Base-by-base conservation (phyloP, 164 flowering plant species). In the Stephania yunnanensis region DNA sequence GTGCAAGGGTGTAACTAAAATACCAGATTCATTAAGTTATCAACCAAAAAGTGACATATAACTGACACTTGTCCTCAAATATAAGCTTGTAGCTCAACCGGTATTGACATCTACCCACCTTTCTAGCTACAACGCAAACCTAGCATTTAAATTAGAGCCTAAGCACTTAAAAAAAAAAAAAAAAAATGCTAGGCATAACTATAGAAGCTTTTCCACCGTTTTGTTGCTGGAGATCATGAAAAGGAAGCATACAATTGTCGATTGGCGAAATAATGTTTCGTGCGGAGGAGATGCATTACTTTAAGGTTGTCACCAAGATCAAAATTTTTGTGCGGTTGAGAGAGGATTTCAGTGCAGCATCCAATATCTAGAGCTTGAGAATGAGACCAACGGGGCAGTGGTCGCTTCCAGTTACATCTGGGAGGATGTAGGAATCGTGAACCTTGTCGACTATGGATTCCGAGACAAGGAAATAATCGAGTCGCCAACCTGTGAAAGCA, bases 381-480 rank as follows among this genome's bases (percentile, higher is more conserved):
- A 89, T 73, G 63, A 95, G 95, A 74, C 98, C 99, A 71, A 95
- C 82, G 4, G 99, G 99, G 78, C 94, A 84, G 72, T 95, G 99
- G 78, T 95, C 99, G 78, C 99, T 95, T 10, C 99, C 98, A 25
- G 15, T 68, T 48, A 95, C 83, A 80, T 93, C 90, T 7, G 99
- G 97, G 68, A 90, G 87, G 74, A 95, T 92, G 83, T 90, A 95
- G 8, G 99, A 93, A 74, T 95, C 99, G 64, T 95, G 90, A 78
- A 93, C 95, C n/a, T 83, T 83, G 77, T 92, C 89, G 1, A 88
- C 89, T 67, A 95, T 85, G 22, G 91, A 87, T 79, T 93, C 97
- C 6, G 99, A 93, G 46, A 86, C 94, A 36, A 95, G 89, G 77
- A 92, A 95, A 81, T 95, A 95, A 83, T 95, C 99, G 3, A 95